Evolutionary conservation across 164 flowering plant species (phyloP).

Genomic region (Vitis labrusca): DNA sequence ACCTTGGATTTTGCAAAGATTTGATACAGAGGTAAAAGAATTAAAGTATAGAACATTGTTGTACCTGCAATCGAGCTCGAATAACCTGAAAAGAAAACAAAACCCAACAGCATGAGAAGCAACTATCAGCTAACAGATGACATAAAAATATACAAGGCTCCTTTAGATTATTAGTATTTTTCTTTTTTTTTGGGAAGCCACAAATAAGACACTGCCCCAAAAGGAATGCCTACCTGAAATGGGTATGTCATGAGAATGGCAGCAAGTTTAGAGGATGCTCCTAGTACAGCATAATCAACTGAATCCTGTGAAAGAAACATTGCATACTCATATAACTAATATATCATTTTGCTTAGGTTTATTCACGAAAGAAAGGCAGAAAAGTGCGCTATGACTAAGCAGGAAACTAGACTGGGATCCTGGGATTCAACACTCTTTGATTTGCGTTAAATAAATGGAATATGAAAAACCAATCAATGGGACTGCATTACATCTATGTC

Average conservation of each 20-base stretch:
- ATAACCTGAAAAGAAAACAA: constrained; percentile 65
- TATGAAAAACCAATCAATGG: too few relatives aligned
- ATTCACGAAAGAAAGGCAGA: too few relatives aligned
- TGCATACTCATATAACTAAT: not conserved
- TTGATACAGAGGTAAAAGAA: not conserved
- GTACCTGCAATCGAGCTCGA: constrained; percentile 92
- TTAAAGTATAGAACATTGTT: not conserved
- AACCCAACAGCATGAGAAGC: constrained; percentile 4
- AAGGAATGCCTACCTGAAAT: constrained; percentile 55
- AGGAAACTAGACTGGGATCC: too few relatives aligned
- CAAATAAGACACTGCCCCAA: not conserved
- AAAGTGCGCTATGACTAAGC: too few relatives aligned
- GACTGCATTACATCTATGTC: too few relatives aligned
- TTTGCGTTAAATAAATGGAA: too few relatives aligned
- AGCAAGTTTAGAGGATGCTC: constrained; percentile 84
- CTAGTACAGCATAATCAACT: constrained; percentile 75
- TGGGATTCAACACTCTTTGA: too few relatives aligned
- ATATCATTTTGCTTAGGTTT: not conserved
- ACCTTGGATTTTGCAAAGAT: not conserved
- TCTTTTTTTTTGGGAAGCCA: too few relatives aligned
- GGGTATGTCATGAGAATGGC: constrained; percentile 93
- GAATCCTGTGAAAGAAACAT: constrained; percentile 54
- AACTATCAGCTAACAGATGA: constrained; percentile 1
- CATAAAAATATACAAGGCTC: not conserved
- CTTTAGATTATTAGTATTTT: too few relatives aligned